Conservation (phyloP, 2,329 filamentous ascomycete species). For the Arthrinium puccinioides region DNA sequence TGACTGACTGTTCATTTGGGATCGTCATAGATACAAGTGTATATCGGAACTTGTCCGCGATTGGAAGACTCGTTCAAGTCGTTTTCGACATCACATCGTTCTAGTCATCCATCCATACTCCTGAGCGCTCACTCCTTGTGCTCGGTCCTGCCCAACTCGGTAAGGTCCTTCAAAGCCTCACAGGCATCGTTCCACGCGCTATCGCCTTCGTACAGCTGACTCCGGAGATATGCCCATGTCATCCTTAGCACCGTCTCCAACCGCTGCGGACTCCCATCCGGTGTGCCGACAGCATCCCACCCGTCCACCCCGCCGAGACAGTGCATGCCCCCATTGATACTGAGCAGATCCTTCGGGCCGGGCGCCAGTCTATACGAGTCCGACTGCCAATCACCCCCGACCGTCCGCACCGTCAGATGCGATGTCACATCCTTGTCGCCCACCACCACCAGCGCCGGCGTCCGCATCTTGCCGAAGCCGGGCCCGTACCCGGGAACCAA, state of each 20-base stretch:
- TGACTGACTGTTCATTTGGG: too few relatives aligned
- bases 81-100: too few relatives aligned
- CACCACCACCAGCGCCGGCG: conserved; percentile 27
- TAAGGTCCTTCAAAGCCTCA: conserved; percentile 16
- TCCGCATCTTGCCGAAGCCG: conserved; percentile 25
- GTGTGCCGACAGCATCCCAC: conserved; percentile 26
- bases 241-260: conserved; percentile 26
- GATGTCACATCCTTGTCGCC: conserved; percentile 29
- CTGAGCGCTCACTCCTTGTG: too few relatives aligned
- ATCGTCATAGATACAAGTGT: too few relatives aligned
- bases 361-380: conserved; percentile 24
- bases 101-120: too few relatives aligned
- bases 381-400: conserved; percentile 30
- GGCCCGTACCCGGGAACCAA: conserved; percentile 24
- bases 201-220: conserved; percentile 26
- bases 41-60: too few relatives aligned
- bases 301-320: conserved; percentile 30
- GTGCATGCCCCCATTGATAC: conserved; percentile 24
- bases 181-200: conserved; percentile 21
- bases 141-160: conserved; percentile 19
- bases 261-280: conserved; percentile 26
- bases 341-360: conserved; percentile 27
- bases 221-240: conserved; percentile 30
- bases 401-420: conserved; percentile 20
- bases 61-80: too few relatives aligned